Conservation (phyloP, 257 asterid species). For the Penstemon davidsonii region DNA sequence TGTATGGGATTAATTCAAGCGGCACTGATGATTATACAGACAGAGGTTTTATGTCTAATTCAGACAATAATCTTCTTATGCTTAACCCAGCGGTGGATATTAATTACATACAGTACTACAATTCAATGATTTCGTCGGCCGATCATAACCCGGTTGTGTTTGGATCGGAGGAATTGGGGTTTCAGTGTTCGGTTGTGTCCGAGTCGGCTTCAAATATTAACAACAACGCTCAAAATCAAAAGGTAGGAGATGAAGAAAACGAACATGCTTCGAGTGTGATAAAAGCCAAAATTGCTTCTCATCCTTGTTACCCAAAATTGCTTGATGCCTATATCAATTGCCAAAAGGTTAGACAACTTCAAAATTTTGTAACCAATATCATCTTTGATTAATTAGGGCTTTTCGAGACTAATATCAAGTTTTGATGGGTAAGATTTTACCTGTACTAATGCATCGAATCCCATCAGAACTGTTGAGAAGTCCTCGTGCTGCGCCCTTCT, state of each 20-base stretch:
- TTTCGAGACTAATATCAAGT: no score
- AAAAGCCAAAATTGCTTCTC: conserved; percentile 57
- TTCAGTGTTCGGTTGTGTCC: conserved; percentile 25
- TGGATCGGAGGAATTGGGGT: conserved; percentile 35
- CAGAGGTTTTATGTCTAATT: conserved; percentile 34
- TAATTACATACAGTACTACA: conserved; percentile 26
- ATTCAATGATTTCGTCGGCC: conserved; percentile 22
- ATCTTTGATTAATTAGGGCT: background rate
- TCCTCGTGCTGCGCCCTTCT: no score
- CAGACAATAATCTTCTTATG: conserved; percentile 40
- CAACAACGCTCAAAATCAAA: conserved; percentile 2
- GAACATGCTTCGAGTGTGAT: conserved; percentile 21
- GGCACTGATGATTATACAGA: conserved; percentile 28
- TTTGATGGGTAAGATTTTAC: no score
- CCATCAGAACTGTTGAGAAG: no score
- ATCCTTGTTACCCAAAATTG: conserved; percentile 56
- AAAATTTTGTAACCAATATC: background rate
- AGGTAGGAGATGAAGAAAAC: conserved; percentile 14
- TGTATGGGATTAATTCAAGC: conserved; percentile 30
- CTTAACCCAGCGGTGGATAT: conserved; percentile 31
- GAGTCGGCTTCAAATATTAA: conserved; percentile 21
- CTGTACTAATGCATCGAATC: background rate
- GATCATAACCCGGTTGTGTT: conserved; percentile 24
- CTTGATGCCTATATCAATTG: conserved; percentile 55
- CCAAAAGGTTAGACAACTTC: conserved; percentile 48